A percentile compares a stretch with the other conserved stretches of the same genome.
Evolutionary conservation across 805 yeast species (phyloP).

Genomic region (Myxozyma geophila): DNA sequence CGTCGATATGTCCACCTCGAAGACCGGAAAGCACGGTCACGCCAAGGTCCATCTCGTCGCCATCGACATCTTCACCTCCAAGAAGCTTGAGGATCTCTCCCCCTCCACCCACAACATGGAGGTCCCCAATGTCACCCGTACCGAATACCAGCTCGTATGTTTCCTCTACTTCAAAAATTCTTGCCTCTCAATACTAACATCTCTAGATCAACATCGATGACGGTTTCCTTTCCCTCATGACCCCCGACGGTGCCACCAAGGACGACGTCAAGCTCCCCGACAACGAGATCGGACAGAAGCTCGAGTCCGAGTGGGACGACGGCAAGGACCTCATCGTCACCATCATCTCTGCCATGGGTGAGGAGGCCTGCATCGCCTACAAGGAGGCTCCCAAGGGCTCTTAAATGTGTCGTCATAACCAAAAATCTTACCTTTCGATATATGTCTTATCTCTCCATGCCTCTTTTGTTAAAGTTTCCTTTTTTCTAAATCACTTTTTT

Average conservation of each 20-base stretch:
- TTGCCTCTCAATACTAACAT: no score
- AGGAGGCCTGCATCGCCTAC: slow-evolving; percentile 98
- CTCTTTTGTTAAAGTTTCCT: neutral
- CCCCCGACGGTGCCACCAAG: slow-evolving; percentile 97
- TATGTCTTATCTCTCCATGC: neutral
- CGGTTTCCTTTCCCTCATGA: slow-evolving; percentile 96
- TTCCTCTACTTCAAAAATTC: neutral
- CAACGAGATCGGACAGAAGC: slow-evolving; percentile 92
- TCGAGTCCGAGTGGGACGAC: slow-evolving; percentile 92
- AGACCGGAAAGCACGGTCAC: slow-evolving; percentile 99
- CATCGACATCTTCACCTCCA: slow-evolving; percentile 97
- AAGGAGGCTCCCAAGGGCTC: slow-evolving; percentile 90
- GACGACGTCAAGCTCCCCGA: slow-evolving; percentile 99
- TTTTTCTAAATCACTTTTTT: slow-evolving; percentile 2
- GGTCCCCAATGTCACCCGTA: slow-evolving; percentile 96
- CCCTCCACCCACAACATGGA: slow-evolving; percentile 99
- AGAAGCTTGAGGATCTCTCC: slow-evolving; percentile 99
- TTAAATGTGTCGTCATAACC: slow-evolving; percentile 16
- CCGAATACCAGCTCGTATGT: slow-evolving; percentile 76
- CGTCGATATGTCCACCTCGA: slow-evolving; percentile 99
- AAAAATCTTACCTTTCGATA: no score
- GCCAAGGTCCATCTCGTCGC: slow-evolving; percentile 99
- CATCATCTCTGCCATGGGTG: slow-evolving; percentile 97
- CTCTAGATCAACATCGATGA: slow-evolving; percentile 90
- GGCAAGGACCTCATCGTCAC: slow-evolving; percentile 98